Evolutionary conservation across 352 stramenopile genomes (phyloP), one percentile per base, ranked within the genome.

Genomic region (Pythium apleroticum): DNA sequence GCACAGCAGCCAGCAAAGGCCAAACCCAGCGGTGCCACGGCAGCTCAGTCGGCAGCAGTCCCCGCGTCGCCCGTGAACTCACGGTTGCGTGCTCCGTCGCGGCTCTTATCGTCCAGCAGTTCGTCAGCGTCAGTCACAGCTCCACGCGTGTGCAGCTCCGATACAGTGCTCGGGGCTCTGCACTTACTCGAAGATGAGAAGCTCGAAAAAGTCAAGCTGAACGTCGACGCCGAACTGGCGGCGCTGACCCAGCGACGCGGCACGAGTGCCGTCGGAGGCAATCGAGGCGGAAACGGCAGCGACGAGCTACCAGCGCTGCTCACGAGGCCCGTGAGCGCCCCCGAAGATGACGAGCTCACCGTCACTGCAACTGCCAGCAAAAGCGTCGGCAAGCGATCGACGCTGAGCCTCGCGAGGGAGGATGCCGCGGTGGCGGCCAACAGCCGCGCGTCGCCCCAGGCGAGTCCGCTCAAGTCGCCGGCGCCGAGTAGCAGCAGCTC

Each of bases 191-290:
- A 69, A 24, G 83, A 89, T 60, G 61, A 72, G 3, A 69, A 66
- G 27, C 71, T 77, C 43, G 80, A 88, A 35, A 91, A 91, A 30
- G 74, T 88, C 24, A 73, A 74, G 33, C 60, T 91, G 11, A 84
- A 88, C 33, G 66, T 91, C 30, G 82, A 89, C 3, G 71, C 66
- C 4, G 82, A 89, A 54, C 71, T 91, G 11, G 78, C 75, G 22
- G 52, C 66, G 9, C 60, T 68, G 41, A 59, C 52, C 8, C 45
- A 55, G 39, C 61, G 63, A 49, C 55, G 67, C 45, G 24, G 22
- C 14, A 54, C 62, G 12, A 74, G 60, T 45, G 43, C 62, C 0
- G 31, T 19, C 15, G 41, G 53, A 24, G 52, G 56, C 12, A 24
- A n/a, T 8, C 35, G 45, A 53, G 28, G 33, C 57, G 60, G 28